Conservation (phyloP, 208 protist genomes). For the Angomonas deanei region DNA sequence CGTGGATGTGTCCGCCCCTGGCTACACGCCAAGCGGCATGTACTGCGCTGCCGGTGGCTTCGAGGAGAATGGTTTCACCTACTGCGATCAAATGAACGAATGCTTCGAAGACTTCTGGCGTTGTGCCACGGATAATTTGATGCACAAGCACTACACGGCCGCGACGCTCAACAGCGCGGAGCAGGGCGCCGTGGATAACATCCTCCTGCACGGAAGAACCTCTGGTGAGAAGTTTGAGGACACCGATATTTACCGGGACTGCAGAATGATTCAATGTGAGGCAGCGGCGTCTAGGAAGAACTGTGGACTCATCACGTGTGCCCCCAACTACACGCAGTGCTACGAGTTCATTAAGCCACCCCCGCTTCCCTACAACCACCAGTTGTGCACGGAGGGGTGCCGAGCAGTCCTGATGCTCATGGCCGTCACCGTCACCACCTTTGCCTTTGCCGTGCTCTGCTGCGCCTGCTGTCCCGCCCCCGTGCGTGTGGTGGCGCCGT, state of each 20-base stretch:
- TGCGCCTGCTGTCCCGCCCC: conserved; percentile 37
- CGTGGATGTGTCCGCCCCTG: conserved; percentile 5
- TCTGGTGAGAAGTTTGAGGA: conserved; percentile 30
- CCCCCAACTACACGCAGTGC: conserved; percentile 62
- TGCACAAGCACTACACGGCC: conserved; percentile 11
- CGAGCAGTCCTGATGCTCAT: conserved; percentile 42
- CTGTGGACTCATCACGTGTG: conserved; percentile 56
- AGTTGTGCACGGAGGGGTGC: conserved; percentile 60
- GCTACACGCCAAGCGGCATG: conserved; percentile 19
- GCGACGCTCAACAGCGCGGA: conserved; percentile 8
- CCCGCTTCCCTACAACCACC: conserved; percentile 31
- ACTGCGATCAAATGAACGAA: conserved; percentile 36
- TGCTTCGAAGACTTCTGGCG: conserved; percentile 48
- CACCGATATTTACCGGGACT: conserved; percentile 35
- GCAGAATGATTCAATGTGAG: conserved; percentile 29
- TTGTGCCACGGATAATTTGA: conserved; percentile 20
- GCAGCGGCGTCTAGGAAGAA: conserved; percentile 34
- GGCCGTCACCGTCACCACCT: conserved; percentile 39
- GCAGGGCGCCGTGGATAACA: conserved; percentile 14
- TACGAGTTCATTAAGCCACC: conserved; percentile 49
- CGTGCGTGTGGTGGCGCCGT: conserved; percentile 24
- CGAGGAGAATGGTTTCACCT: conserved; percentile 33
- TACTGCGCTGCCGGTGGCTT: conserved; percentile 31
- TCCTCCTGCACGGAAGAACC: conserved; percentile 29
- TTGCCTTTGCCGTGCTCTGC: conserved; percentile 29